phyloP scores from a whole-genome alignment of 768 basidiomycete species.

The Chiua virens region DNA sequence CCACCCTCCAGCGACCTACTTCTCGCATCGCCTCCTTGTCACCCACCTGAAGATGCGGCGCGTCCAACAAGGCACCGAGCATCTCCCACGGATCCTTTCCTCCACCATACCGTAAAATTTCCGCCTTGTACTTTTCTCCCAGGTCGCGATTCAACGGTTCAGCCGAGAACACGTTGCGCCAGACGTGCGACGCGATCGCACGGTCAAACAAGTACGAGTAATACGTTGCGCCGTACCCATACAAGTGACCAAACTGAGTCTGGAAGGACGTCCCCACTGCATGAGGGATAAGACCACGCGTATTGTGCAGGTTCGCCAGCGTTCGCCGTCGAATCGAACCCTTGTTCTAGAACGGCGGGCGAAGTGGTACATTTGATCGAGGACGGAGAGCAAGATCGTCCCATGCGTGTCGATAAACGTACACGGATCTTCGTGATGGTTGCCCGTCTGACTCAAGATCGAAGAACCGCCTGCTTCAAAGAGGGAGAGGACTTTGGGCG shows the following conservation, averaged over 20 bases:
- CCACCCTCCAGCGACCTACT: slow-evolving; percentile 87
- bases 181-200: slow-evolving; percentile 92
- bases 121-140: slow-evolving; percentile 80
- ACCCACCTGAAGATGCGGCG: slow-evolving; percentile 65
- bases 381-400: slow-evolving; percentile 83
- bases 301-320: slow-evolving; percentile 59
- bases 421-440: slow-evolving; percentile 75
- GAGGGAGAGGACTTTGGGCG: slow-evolving; percentile 77
- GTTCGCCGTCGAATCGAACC: slow-evolving; percentile 76
- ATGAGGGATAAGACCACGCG: slow-evolving; percentile 78
- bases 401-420: slow-evolving; percentile 85
- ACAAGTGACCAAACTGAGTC: slow-evolving; percentile 93
- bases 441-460: slow-evolving; percentile 48
- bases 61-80: slow-evolving; percentile 69
- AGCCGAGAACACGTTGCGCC: slow-evolving; percentile 67
- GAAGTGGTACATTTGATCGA: slow-evolving; percentile 93
- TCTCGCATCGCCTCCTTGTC: slow-evolving; percentile 83
- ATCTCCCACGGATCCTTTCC: slow-evolving; percentile 94
- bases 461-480: slow-evolving; percentile 59
- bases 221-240: slow-evolving; percentile 96
- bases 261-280: slow-evolving; percentile 89
- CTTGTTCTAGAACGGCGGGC: slow-evolving; percentile 47
- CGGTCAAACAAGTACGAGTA: slow-evolving; percentile 97
- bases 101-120: slow-evolving; percentile 80
- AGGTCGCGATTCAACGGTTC: slow-evolving; percentile 68